Evolutionary conservation across 2,329 filamentous ascomycete species (phyloP), one percentile per base, ranked within the genome.

Genomic region (Neoascochyta sp.): DNA sequence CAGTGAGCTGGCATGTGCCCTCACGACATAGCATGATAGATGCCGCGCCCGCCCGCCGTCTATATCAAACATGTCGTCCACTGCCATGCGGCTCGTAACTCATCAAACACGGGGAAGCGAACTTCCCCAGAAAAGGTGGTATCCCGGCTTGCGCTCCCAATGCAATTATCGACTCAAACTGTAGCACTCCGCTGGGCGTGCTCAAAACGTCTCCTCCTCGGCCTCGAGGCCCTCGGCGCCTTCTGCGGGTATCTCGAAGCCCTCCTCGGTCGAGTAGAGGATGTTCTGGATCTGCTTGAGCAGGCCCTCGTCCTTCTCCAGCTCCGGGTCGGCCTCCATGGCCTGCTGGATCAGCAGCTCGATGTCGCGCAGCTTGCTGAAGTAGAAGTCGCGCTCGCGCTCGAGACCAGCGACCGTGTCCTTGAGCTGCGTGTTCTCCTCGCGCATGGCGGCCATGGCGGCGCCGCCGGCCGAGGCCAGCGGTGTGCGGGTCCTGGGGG

Each of bases 301-400:
- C 43, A 98, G 72, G 10, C 87, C 83, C 54, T 95, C 90, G 40
- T 94, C 85, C 76, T 93, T 90, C 69, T 95, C 92, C 29, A 96
- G 69, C 67, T 94, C 83, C 0, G 89, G 89, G 47, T 95, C 86
- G 42, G 87, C 84, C 51, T 98, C 92, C 57, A 93, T 83, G 8
- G 89, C 88, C 55, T 86, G 84, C 70, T 98, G 92, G 32, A 98
- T 78, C 53, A 98, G 71, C 45, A 98, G 71, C 69, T 98, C 92
- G 51, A 98, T 98, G 61, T 98, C 92, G 37, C 92, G 78, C 45
- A 98, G 75, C 74, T 98, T 98, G 75, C 86, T 93, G 68, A 98
- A 98, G 74, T 98, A 98, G 64, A 98, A 98, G 64, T 98, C 92
- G 27, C 92, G 78, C 71, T 98, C 92, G 52, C 92, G 83, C 74